Conservation (phyloP, 352 stramenopile species). For the Phytophthora chlamydospora region DNA sequence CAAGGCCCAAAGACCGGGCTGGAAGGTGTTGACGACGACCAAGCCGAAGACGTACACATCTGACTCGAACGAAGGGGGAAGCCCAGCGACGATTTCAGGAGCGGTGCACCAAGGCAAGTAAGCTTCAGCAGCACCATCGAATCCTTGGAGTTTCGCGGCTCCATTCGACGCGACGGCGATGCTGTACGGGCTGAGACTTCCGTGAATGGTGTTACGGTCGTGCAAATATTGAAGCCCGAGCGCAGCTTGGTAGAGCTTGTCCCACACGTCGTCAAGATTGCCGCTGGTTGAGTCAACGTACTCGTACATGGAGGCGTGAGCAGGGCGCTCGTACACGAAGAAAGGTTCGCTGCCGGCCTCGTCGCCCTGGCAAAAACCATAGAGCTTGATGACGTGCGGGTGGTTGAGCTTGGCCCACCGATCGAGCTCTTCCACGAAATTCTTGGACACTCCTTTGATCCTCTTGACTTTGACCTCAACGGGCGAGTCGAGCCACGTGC, state of each 20-base stretch:
- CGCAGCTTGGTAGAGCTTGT: slow-evolving; percentile 31
- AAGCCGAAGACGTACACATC: slow-evolving; percentile 9
- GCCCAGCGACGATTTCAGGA: slow-evolving; percentile 10
- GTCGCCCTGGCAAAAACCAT: slow-evolving; percentile 22
- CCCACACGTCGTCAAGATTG: slow-evolving; percentile 2
- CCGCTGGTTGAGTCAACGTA: slow-evolving; percentile 15
- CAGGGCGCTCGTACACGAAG: slow-evolving; percentile 27
- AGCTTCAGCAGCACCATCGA: slow-evolving; percentile 2
- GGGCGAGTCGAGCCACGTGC: slow-evolving; percentile 12
- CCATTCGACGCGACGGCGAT: slow-evolving; percentile 25
- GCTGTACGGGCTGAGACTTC: slow-evolving; percentile 17
- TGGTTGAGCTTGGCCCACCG: slow-evolving; percentile 25
- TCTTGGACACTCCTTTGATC: slow-evolving; percentile 13
- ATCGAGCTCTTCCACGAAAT: slow-evolving; percentile 22
- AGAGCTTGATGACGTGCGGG: slow-evolving; percentile 29
- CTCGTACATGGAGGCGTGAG: slow-evolving; percentile 6
- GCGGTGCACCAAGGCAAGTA: slow-evolving; percentile 14
- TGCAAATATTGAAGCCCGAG: slow-evolving; percentile 38
- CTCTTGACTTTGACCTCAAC: slow-evolving; percentile 23
- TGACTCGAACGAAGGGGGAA: slow-evolving; percentile 4
- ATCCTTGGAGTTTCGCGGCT: slow-evolving; percentile 21
- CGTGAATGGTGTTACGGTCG: slow-evolving; percentile 24
- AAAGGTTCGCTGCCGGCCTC: slow-evolving; percentile 13
- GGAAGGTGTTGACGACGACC: slow-evolving; percentile 12
- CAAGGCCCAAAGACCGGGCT: not conserved